Conservation (phyloP, 805 yeast genomes). For the Hagleromyces aurorensis region DNA sequence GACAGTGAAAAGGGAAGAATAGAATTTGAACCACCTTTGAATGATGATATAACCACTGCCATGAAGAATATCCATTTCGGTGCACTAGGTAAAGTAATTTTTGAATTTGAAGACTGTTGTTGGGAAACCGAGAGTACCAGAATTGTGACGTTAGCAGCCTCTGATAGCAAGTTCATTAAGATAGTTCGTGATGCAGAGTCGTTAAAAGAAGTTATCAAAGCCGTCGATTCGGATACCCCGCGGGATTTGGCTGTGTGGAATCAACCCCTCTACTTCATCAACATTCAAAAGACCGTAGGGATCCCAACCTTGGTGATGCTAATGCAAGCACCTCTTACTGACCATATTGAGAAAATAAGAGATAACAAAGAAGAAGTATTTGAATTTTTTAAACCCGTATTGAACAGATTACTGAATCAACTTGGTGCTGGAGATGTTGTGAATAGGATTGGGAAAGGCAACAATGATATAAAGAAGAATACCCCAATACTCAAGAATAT, state of each 20-base stretch:
- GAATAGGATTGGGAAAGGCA: constrained; percentile 8
- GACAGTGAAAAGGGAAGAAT: constrained; percentile 36
- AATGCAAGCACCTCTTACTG: constrained; percentile 67
- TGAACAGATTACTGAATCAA: constrained; percentile 19
- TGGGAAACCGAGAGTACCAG: constrained; percentile 53
- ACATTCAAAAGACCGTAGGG: constrained; percentile 41
- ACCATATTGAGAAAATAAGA: constrained; percentile 44
- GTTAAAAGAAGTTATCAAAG: constrained; percentile 12
- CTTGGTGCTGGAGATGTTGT: constrained; percentile 12
- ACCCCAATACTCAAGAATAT: constrained; percentile 35
- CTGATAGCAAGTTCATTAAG: constrained; percentile 11
- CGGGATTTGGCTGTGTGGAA: constrained; percentile 32
- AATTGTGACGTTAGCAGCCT: constrained; percentile 37
- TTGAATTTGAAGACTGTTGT: constrained; percentile 55
- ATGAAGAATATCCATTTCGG: constrained; percentile 51
- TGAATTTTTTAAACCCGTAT: constrained; percentile 47
- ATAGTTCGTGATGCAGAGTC: constrained; percentile 15
- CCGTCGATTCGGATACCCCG: constrained; percentile 1
- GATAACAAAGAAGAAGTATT: constrained; percentile 45
- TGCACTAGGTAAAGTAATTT: constrained; percentile 61
- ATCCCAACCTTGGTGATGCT: constrained; percentile 54
- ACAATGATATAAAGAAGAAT: constrained; percentile 2
- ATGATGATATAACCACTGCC: constrained; percentile 36
- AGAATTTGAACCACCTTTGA: constrained; percentile 49
- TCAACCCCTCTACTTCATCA: constrained; percentile 56